A percentile compares a stretch with the other conserved stretches of the same genome.
Conservation (phyloP, 1,139 yeast genomes). For the Debaryomycetaceae sp. region DNA sequence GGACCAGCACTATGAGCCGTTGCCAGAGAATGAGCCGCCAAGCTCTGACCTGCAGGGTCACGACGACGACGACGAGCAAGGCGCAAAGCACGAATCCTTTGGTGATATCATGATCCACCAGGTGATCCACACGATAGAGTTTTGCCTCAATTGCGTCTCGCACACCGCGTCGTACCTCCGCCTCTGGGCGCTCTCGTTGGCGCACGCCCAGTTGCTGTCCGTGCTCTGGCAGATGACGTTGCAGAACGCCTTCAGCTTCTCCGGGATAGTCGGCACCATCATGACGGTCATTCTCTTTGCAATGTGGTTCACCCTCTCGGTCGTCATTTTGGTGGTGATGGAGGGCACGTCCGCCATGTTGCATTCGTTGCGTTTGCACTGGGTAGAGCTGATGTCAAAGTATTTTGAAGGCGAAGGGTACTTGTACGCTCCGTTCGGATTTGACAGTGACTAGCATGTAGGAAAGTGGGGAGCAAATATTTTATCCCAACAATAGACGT, state of each 20-base stretch:
- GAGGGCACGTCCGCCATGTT: constrained; percentile 86
- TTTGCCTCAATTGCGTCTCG: constrained; percentile 67
- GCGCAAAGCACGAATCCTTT: constrained; percentile 47
- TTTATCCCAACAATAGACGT: no score
- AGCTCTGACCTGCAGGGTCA: constrained; percentile 11
- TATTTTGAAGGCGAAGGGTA: constrained; percentile 77
- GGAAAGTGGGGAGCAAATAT: no score
- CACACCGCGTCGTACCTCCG: constrained; percentile 73
- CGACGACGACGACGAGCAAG: constrained; percentile 38
- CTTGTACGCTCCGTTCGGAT: constrained; percentile 60
- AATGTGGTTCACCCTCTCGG: constrained; percentile 71
- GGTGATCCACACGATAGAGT: constrained; percentile 71
- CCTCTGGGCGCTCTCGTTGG: constrained; percentile 70
- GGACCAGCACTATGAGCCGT: constrained; percentile 9
- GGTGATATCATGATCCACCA: constrained; percentile 75
- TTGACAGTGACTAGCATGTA: no score
- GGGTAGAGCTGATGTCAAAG: constrained; percentile 85
- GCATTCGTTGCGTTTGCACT: constrained; percentile 72
- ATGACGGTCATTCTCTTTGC: constrained; percentile 54
- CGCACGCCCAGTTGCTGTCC: constrained; percentile 67
- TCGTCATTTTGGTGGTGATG: constrained; percentile 66
- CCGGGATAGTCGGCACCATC: constrained; percentile 40
- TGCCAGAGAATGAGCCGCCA: constrained; percentile 5
- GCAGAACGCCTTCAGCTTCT: constrained; percentile 39
- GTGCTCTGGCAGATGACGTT: constrained; percentile 77